Evolutionary conservation across 116 monocot genomes (phyloP).

Genomic region (Iris pallida): DNA sequence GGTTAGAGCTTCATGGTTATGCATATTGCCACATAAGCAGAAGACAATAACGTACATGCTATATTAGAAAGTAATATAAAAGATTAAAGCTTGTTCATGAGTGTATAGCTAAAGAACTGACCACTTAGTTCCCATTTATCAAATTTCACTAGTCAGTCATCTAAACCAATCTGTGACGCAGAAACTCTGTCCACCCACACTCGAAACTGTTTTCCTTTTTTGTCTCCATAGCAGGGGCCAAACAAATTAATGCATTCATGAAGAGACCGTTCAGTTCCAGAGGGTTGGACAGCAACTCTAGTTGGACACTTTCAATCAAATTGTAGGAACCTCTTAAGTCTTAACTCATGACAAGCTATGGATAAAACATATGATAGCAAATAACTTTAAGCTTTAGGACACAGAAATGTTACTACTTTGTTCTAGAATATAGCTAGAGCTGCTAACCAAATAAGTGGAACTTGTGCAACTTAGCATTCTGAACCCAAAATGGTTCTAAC

Average conservation of each 20-base stretch:
- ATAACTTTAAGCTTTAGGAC: not conserved
- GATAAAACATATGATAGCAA: not conserved
- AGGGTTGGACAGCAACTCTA: slow-evolving; percentile 55
- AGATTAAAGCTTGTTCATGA: not conserved
- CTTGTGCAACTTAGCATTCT: not conserved
- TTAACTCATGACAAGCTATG: not conserved
- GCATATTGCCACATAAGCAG: not conserved
- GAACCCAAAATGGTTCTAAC: no score
- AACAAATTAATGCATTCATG: slow-evolving; percentile 38
- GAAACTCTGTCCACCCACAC: slow-evolving; percentile 73
- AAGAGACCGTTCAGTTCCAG: slow-evolving; percentile 45
- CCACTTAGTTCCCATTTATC: slow-evolving; percentile 74
- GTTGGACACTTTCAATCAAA: slow-evolving; percentile 37
- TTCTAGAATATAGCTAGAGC: not conserved
- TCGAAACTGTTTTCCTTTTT: slow-evolving; percentile 52
- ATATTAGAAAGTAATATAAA: not conserved
- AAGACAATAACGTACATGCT: not conserved
- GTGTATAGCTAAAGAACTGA: slow-evolving; percentile 14
- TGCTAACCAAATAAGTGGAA: not conserved
- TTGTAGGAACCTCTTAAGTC: not conserved
- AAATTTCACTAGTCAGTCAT: slow-evolving; percentile 66
- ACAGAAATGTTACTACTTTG: no score
- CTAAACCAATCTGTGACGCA: slow-evolving; percentile 33
- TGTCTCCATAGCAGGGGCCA: slow-evolving; percentile 44
- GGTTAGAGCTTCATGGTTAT: not conserved